phyloP scores from a whole-genome alignment of 1,139 yeast species.

The Debaryomyces fabryi region DNA sequence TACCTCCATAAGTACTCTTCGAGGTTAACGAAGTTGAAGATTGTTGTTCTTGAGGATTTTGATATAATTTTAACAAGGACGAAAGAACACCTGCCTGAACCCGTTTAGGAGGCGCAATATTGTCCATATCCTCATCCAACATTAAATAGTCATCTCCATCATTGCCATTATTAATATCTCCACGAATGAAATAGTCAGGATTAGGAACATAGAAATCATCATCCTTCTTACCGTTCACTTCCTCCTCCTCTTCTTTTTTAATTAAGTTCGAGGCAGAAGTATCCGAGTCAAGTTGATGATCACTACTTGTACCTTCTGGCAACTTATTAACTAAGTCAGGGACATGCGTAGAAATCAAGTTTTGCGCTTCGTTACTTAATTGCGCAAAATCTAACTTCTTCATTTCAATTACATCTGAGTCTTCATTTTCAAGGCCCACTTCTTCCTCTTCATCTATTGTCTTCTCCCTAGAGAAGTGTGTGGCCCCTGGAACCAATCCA shows the following conservation, averaged over 20 bases:
- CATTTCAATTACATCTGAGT: constrained; percentile 34
- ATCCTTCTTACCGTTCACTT: constrained; percentile 9
- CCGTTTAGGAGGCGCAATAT: constrained; percentile 68
- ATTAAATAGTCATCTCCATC: constrained; percentile 39
- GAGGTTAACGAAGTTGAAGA: constrained; percentile 28
- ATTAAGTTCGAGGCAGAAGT: constrained; percentile 7
- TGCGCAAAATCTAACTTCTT: constrained; percentile 36
- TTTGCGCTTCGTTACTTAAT: constrained; percentile 45
- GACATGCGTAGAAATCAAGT: constrained; percentile 40
- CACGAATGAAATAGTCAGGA: constrained; percentile 44
- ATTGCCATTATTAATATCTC: constrained; percentile 31
- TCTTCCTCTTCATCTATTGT: constrained; percentile 25
- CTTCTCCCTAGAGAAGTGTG: constrained; percentile 23
- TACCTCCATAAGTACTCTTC: constrained; percentile 11
- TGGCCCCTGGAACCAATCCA: constrained; percentile 48
- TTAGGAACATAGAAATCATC: constrained; percentile 45
- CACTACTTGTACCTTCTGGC: constrained; percentile 6
- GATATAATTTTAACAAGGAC: constrained; percentile 69
- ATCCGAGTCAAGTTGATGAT: constrained; percentile 9
- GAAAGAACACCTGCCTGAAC: constrained; percentile 86
- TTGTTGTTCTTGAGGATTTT: constrained; percentile 37
- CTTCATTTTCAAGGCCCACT: constrained; percentile 23
- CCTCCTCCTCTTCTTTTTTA: constrained; percentile 8
- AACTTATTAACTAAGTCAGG: constrained; percentile 23
- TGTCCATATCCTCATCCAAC: constrained; percentile 44